Conservation (phyloP, 805 yeast species). For the Yarrowia osloensis region DNA sequence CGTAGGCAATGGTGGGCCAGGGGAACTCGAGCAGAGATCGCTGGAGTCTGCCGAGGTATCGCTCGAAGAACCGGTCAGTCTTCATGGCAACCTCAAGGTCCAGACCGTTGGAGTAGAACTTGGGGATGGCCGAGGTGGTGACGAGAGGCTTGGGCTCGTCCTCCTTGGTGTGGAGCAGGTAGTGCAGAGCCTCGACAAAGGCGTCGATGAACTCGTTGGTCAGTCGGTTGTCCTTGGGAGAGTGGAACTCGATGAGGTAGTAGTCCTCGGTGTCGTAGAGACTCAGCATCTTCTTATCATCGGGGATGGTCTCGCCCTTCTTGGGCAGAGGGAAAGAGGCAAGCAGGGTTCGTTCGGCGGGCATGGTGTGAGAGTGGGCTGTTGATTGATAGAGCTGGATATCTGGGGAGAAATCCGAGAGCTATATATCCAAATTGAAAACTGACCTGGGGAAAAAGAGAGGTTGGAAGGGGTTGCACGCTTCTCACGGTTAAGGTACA, state of each 20-base stretch:
- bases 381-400: background rate
- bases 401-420: background rate
- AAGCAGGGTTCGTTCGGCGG: conserved; percentile 23
- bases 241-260: conserved; percentile 41
- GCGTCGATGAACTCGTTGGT: conserved; percentile 42
- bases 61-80: conserved; percentile 43
- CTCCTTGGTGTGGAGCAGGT: conserved; percentile 37
- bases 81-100: conserved; percentile 43
- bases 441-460: background rate
- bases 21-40: conserved; percentile 44
- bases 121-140: conserved; percentile 44
- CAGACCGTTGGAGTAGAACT: conserved; percentile 46
- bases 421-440: background rate
- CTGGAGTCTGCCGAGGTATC: conserved; percentile 42
- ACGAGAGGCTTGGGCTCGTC: conserved; percentile 42
- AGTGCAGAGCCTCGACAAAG: conserved; percentile 42
- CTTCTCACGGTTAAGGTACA: background rate
- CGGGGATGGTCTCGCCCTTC: conserved; percentile 20
- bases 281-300: conserved; percentile 51
- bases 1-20: conserved; percentile 46
- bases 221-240: conserved; percentile 45
- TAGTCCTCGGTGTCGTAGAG: conserved; percentile 36
- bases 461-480: background rate
- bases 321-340: conserved; percentile 23
- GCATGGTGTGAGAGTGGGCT: background rate